Evolutionary conservation across 2,329 filamentous ascomycete genomes (phyloP).

Genomic region (Apiospora marii): DNA sequence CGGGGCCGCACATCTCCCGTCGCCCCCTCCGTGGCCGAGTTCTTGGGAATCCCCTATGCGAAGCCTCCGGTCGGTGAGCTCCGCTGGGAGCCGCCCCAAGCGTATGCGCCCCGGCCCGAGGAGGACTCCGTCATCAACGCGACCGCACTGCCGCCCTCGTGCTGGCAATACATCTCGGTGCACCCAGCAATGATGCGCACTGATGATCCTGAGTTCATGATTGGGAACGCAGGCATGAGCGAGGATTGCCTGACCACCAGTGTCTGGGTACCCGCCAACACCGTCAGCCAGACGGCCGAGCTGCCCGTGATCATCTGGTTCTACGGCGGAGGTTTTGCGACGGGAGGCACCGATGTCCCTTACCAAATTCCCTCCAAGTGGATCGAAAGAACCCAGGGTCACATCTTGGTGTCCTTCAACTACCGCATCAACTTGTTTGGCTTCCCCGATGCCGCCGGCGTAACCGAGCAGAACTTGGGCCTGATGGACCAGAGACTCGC

Average conservation of each 20-base stretch:
- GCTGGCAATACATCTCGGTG: constrained; percentile 33
- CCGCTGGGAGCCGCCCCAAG: constrained; percentile 38
- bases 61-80: constrained; percentile 36
- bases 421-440: constrained; percentile 48
- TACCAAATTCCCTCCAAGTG: constrained; percentile 49
- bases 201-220: constrained; percentile 36
- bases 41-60: constrained; percentile 42
- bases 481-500: constrained; percentile 58
- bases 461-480: constrained; percentile 52
- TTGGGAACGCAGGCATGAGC: constrained; percentile 30
- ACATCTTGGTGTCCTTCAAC: constrained; percentile 50
- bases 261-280: constrained; percentile 6
- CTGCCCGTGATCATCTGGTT: constrained; percentile 24
- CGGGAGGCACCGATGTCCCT: constrained; percentile 47
- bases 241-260: constrained; percentile 25
- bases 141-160: constrained; percentile 34
- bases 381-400: constrained; percentile 35
- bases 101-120: constrained; percentile 27
- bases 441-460: constrained; percentile 41
- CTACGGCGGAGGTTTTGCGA: constrained; percentile 49
- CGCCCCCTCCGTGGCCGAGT: constrained; percentile 30
- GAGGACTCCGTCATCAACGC: constrained; percentile 28
- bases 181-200: constrained; percentile 27
- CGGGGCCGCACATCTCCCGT: constrained; percentile 7
- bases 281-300: constrained; percentile 3